These are phyloP conservation scores for Colletotrichum siamense DNA, from an alignment of 2,329 filamentous ascomycete species.

Conservation along the genomic window DNA sequence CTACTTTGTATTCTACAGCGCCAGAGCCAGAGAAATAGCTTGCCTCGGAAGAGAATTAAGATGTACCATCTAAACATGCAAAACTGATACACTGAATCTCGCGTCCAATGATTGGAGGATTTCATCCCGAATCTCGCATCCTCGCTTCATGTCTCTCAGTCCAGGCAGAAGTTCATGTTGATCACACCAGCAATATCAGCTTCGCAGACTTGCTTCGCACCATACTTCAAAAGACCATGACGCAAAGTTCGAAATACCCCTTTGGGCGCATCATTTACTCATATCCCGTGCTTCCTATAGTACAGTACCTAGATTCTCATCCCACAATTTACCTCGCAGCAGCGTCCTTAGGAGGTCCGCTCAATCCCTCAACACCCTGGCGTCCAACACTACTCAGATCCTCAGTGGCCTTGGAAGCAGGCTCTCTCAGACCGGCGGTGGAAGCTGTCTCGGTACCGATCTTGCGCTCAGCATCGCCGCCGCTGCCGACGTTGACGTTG, in stretches of 20 bases:
- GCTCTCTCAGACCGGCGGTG: conserved; percentile 60
- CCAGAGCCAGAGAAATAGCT: background rate
- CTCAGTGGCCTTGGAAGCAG: conserved; percentile 61
- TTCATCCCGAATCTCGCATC: background rate
- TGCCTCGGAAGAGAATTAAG: background rate
- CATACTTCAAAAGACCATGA: background rate
- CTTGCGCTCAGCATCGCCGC: conserved; percentile 57
- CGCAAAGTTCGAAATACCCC: background rate
- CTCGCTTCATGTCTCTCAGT: accelerated
- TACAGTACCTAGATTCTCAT: background rate
- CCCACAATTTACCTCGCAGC: conserved; percentile 44
- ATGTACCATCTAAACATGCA: background rate
- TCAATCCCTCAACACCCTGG: conserved; percentile 64
- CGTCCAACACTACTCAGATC: conserved; percentile 68
- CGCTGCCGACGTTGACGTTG: conserved; percentile 72
- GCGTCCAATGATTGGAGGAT: background rate
- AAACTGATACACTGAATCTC: background rate
- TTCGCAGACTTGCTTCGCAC: background rate
- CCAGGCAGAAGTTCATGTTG: background rate
- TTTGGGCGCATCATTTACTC: conserved; percentile 12
- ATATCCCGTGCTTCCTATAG: background rate
- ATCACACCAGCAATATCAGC: background rate
- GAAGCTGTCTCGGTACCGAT: conserved; percentile 56
- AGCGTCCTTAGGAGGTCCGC: conserved; percentile 65
- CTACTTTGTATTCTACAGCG: accelerated